These are phyloP conservation scores for Medicago ruthenica DNA, from an alignment of 306 rosid genomes.

Conservation along the genomic window DNA sequence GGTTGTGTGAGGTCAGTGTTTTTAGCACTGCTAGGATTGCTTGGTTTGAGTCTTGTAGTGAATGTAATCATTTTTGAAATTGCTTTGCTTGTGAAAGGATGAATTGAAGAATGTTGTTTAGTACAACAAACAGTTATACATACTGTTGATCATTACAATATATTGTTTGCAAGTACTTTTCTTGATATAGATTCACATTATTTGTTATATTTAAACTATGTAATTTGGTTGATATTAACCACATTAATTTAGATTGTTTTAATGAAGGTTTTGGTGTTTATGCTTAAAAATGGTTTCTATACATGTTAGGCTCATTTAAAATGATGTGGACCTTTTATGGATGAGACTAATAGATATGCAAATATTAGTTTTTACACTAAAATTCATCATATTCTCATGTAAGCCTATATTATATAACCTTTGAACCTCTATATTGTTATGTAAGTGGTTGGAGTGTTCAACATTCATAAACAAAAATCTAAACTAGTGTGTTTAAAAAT, in stretches of 20 bases:
- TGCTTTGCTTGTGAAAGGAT: conserved; percentile 39
- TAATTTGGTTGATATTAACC: too few relatives aligned
- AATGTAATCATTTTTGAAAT: conserved; percentile 15
- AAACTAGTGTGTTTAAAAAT: too few relatives aligned
- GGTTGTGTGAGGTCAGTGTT: conserved; percentile 40
- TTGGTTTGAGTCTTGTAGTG: conserved; percentile 33
- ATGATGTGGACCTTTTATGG: too few relatives aligned
- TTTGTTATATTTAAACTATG: conserved; percentile 14
- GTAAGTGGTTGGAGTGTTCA: too few relatives aligned
- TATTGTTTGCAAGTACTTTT: neutral
- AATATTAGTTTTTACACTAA: too few relatives aligned
- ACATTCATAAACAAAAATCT: too few relatives aligned
- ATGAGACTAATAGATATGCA: too few relatives aligned
- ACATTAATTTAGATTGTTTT: conserved; percentile 5
- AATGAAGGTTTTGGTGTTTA: conserved; percentile 20
- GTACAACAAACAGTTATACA: conserved; percentile 23
- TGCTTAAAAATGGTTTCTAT: too few relatives aligned
- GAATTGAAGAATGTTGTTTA: conserved; percentile 10
- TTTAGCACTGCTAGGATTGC: conserved; percentile 23
- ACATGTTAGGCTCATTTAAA: too few relatives aligned
- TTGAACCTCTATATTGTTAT: too few relatives aligned
- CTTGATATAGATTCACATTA: neutral
- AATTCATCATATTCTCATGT: too few relatives aligned
- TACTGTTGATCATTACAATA: neutral
- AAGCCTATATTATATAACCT: too few relatives aligned